A percentile compares a stretch with the other conserved stretches of the same genome.
Evolutionary conservation across 2,329 filamentous ascomycete species (phyloP).

Genomic region (Acephala macrosclerotiorum): DNA sequence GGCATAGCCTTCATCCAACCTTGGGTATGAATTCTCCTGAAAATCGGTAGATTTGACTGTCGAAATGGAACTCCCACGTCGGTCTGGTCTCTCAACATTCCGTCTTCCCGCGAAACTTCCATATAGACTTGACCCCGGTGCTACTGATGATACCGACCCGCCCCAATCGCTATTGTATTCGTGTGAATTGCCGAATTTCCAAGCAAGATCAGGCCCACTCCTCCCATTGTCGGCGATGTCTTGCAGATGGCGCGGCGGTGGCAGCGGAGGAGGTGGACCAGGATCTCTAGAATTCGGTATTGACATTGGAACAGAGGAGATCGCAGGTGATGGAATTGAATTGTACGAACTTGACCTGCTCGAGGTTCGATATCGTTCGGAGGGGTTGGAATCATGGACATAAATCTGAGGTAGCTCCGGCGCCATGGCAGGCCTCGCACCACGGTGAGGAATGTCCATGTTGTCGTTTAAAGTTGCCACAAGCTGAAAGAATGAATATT

Average conservation of each 20-base stretch:
- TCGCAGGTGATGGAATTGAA: constrained; percentile 47
- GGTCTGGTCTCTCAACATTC: constrained; percentile 40
- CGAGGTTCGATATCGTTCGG: constrained; percentile 40
- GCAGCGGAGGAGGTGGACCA: constrained; percentile 65
- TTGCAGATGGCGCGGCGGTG: constrained; percentile 65
- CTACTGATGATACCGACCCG: constrained; percentile 50
- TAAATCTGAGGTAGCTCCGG: constrained; percentile 48
- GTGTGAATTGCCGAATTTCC: constrained; percentile 65
- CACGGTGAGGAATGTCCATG: constrained; percentile 53
- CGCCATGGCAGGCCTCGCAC: constrained; percentile 27
- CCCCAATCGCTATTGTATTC: constrained; percentile 54
- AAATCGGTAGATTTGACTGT: constrained; percentile 53
- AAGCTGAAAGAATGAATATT: constrained; percentile 35
- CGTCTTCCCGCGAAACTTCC: constrained; percentile 48
- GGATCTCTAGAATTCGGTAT: constrained; percentile 63
- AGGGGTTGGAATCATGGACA: constrained; percentile 49
- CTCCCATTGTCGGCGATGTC: constrained; percentile 58
- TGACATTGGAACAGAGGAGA: constrained; percentile 62
- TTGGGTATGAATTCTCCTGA: constrained; percentile 35
- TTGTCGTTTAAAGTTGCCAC: constrained; percentile 35
- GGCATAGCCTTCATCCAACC: constrained; percentile 46
- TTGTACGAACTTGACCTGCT: constrained; percentile 39
- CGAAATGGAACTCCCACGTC: constrained; percentile 48
- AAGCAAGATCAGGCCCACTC: constrained; percentile 66
- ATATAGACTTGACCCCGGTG: constrained; percentile 56